Base-by-base conservation (phyloP, 768 basidiomycete genomes). In the Boletus eberwhitei region DNA sequence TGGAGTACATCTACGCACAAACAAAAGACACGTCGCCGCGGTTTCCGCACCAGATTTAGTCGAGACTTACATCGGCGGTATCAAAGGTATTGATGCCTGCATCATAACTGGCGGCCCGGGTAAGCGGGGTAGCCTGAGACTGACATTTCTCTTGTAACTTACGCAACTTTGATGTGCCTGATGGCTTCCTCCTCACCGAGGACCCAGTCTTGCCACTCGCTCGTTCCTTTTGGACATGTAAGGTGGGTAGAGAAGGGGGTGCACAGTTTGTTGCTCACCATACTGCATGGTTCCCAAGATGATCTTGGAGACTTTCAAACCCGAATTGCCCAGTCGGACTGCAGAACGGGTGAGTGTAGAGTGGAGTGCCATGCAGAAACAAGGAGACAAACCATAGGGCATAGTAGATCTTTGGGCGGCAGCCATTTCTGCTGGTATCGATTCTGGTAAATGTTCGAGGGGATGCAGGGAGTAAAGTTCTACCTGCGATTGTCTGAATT, bases 311-410 rank as follows among this genome's bases (percentile, higher is more conserved):
- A 52, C 45, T 35, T 52, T 52, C 24, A 52, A 36, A 36, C 50
- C 50, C 14, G 50, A 52, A 17, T 52, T 54, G 13, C 54, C 54
- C 54, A 55, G 29, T 39, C 54, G 52, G 37, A 55, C 54, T 55
- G 51, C n/a, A 12, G 8, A 32, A 42, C 17, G 14, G 5, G 35
- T 55, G 47, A 39, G 46, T 21, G 14, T 45, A 2, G 9, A 37
- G 45, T 45, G 5, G 13, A 37, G 45, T 38, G 17, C 8, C 8
- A 43, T 35, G 22, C 11, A 9, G 19, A 22, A 7, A 21, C 8
- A n/a, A 11, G 35, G n/a, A 31, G 34, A 52, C 47, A 17, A 44
- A 60, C 59, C 59, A 43, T 60, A 61, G 22, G 59, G 54, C 59
- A 61, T 61, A 22, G 24, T 1, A 5, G 54, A 53, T 35, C 35